Evolutionary conservation across 2,329 filamentous ascomycete genomes (phyloP), one percentile per base, ranked within the genome.

Genomic region (Ceratocystis smalleyi): DNA sequence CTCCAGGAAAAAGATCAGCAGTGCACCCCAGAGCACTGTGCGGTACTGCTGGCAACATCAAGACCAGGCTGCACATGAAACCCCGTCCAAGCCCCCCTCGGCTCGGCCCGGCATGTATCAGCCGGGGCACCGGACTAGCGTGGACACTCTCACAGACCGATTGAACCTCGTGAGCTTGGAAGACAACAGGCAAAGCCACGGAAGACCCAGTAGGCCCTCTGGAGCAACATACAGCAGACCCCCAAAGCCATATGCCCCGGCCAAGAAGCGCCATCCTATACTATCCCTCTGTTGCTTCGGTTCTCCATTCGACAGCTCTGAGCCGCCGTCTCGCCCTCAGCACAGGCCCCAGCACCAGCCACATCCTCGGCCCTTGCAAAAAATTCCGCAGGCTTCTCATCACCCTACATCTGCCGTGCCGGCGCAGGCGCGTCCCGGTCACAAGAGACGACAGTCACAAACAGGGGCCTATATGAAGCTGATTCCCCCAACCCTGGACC

Each of bases 21-120:
- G 30, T 70, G 24, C 69, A 67, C 5, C 75, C 77, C 64, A 49
- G 79, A 83, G 67, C 79, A 80, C 83, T 67, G 78, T 75, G n/a
- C 81, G 86, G 61, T 96, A 91, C 75, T 97, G 92, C 78, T 96
- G 89, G 87, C 91, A 96, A 73, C 94, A 99, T 77, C 91, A 89
- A 72, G 89, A 94, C 65, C 94, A 99, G 74, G 89, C 89, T 64
- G 71, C 72, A 69, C 63, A 65, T 45, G 70, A 77, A 19, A 79
- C 75, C 67, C 76, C 78, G 1, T 79, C 83, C 5, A 66, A 55
- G 35, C 22, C 24, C 30, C 43, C 35, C 5, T 35, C 43, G 6
- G 19, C 40, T 22, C 49, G 55, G 43, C 43, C 59, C 17, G 6
- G 15, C 24, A 24, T 30, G 43, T 40, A 19, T 8, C 43, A 59